Conservation (phyloP, 352 stramenopile genomes). For the Pilasporangium apinafurcum region DNA sequence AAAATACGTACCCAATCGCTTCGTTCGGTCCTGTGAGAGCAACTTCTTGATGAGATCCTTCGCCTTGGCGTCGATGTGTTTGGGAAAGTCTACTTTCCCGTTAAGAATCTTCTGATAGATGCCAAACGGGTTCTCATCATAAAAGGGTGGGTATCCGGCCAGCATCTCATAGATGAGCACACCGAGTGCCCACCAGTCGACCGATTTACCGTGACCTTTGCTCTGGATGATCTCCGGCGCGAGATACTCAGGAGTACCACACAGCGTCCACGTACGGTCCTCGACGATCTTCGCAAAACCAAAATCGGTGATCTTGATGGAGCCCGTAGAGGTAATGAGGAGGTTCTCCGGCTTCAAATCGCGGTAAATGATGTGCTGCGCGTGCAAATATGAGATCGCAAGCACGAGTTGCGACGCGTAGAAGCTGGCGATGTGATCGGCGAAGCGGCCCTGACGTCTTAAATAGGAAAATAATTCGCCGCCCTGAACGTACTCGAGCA, state of each 20-base stretch:
- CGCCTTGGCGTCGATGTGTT: constrained; percentile 86
- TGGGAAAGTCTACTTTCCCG: constrained; percentile 87
- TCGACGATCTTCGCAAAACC: constrained; percentile 91
- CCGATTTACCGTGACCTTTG: constrained; percentile 85
- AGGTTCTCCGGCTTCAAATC: constrained; percentile 93
- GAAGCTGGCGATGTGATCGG: constrained; percentile 83
- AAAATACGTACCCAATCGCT: constrained; percentile 68
- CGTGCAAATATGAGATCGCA: constrained; percentile 86
- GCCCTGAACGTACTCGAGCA: constrained; percentile 91
- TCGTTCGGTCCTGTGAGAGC: constrained; percentile 84
- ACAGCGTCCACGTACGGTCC: constrained; percentile 89
- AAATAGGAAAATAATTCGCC: constrained; percentile 92
- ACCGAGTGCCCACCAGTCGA: constrained; percentile 91
- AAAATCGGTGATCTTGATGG: constrained; percentile 93
- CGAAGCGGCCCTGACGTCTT: constrained; percentile 69
- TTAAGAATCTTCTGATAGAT: constrained; percentile 94
- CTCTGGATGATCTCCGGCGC: constrained; percentile 91
- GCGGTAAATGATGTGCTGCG: constrained; percentile 90
- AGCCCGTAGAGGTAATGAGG: constrained; percentile 84
- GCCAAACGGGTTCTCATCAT: constrained; percentile 90
- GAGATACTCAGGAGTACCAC: constrained; percentile 91
- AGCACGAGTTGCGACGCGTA: constrained; percentile 87
- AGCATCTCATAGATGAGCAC: constrained; percentile 92
- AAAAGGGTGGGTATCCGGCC: constrained; percentile 86
- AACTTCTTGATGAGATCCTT: constrained; percentile 92